Conservation (phyloP, 1,284 basidiomycete genomes). For the Apiotrichum laibachii region DNA sequence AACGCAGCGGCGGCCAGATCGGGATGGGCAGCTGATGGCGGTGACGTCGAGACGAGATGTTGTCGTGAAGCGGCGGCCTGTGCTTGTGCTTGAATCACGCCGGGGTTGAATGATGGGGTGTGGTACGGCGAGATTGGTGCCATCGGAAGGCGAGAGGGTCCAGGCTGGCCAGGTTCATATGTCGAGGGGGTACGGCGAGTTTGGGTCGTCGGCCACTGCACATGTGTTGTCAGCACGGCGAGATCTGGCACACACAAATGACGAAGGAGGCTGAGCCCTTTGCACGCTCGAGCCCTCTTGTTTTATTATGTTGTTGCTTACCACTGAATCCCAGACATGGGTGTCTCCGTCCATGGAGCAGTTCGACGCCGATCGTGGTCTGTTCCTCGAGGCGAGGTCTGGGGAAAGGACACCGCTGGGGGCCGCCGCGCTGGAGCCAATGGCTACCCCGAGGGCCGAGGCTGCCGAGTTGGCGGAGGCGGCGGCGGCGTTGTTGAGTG, state of each 20-base stretch:
- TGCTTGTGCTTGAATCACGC: slow-evolving; percentile 25
- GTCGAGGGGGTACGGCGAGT: slow-evolving; percentile 21
- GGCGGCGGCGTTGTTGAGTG: too few relatives aligned
- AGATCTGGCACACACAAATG: too few relatives aligned
- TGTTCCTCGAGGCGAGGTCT: neutral
- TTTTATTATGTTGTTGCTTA: neutral
- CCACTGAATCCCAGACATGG: neutral
- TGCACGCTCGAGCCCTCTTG: too few relatives aligned
- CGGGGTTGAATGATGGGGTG: slow-evolving; percentile 44
- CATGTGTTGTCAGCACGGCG: neutral
- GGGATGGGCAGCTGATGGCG: neutral
- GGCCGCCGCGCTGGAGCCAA: too few relatives aligned
- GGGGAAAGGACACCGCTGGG: too few relatives aligned
- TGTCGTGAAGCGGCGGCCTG: slow-evolving; percentile 1
- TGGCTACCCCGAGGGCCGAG: too few relatives aligned
- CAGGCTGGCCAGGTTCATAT: slow-evolving; percentile 15
- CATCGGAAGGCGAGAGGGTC: slow-evolving; percentile 32
- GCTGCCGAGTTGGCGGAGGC: too few relatives aligned
- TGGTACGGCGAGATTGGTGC: slow-evolving; percentile 45
- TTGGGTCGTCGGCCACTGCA: slow-evolving; percentile 38
- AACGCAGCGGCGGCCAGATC: neutral
- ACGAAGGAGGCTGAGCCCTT: too few relatives aligned
- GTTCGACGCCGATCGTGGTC: neutral
- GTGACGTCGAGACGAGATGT: slow-evolving; percentile 3
- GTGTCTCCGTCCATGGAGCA: neutral